Conservation (phyloP, 352 stramenopile genomes). For the Phytophthora fragariaefolia region DNA sequence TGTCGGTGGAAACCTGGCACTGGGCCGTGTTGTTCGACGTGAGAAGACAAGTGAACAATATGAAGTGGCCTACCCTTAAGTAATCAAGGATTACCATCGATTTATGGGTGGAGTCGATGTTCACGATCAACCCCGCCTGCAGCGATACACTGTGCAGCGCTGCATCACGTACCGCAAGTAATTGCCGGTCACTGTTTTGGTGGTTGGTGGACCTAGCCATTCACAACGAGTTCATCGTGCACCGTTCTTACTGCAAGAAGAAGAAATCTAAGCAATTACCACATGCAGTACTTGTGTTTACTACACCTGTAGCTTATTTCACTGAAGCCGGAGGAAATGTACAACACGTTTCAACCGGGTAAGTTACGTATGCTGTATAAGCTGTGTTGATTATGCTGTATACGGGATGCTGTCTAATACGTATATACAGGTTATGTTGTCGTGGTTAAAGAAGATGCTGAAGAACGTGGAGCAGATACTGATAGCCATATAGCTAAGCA, state of each 20-base stretch:
- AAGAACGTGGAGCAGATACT: not conserved
- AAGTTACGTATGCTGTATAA: not conserved
- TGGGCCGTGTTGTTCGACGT: not conserved
- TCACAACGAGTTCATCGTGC: slow-evolving; percentile 12
- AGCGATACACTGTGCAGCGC: slow-evolving; percentile 19
- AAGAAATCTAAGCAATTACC: not conserved
- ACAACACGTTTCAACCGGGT: slow-evolving; percentile 8
- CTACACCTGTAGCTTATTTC: slow-evolving; percentile 5
- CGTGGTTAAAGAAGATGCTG: not conserved
- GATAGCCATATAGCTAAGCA: not conserved
- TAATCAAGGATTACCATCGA: slow-evolving; percentile 16
- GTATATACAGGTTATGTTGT: slow-evolving; percentile 2
- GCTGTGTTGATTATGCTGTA: not conserved
- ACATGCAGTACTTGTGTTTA: slow-evolving; percentile 8
- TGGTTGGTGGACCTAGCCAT: slow-evolving; percentile 19
- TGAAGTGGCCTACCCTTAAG: slow-evolving; percentile 5
- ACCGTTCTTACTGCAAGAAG: slow-evolving; percentile 4
- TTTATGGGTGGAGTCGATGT: slow-evolving; percentile 24
- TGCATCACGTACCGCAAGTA: slow-evolving; percentile 14
- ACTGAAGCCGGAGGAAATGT: slow-evolving; percentile 2
- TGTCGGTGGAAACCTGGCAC: not conserved
- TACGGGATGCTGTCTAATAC: not conserved
- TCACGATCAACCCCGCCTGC: slow-evolving; percentile 15
- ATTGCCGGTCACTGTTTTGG: slow-evolving; percentile 22
- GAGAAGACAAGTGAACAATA: slow-evolving; percentile 13